Conservation (phyloP, 2,329 filamentous ascomycete genomes). For the Beauveria asiatica region DNA sequence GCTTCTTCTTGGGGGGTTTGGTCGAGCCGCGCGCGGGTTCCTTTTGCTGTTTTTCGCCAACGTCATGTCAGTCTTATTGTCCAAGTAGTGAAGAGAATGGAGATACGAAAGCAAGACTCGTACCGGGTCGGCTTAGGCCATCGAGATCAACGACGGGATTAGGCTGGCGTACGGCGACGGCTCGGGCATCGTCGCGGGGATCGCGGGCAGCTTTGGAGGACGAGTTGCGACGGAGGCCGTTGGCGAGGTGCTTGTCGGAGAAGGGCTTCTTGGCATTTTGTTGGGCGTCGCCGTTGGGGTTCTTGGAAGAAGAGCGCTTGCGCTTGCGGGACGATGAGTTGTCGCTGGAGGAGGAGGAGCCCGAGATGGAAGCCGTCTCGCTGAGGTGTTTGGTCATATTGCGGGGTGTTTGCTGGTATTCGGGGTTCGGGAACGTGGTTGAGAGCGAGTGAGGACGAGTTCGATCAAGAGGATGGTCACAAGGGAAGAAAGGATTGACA, state of each 20-base stretch:
- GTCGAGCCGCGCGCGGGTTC: conserved; percentile 55
- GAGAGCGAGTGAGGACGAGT: neutral
- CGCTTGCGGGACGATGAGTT: conserved; percentile 19
- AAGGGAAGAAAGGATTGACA: neutral
- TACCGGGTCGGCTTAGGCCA: conserved; percentile 51
- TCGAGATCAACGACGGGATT: conserved; percentile 54
- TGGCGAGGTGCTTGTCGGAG: conserved; percentile 21
- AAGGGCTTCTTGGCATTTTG: conserved; percentile 11
- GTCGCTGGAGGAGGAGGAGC: conserved; percentile 22
- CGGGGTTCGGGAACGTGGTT: neutral
- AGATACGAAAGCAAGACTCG: conserved; percentile 14
- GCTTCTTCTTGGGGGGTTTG: conserved; percentile 38
- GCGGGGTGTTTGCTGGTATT: neutral
- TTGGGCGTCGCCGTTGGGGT: conserved; percentile 18
- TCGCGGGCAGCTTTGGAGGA: conserved; percentile 54
- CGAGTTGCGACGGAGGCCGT: conserved; percentile 38
- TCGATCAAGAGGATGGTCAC: neutral
- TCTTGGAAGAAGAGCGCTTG: conserved; percentile 18
- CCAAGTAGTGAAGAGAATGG: neutral
- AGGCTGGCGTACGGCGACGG: conserved; percentile 40
- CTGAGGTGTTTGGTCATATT: conserved; percentile 10
- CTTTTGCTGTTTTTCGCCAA: conserved; percentile 35
- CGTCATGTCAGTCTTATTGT: too few relatives aligned
- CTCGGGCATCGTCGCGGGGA: conserved; percentile 43
- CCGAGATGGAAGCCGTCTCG: conserved; percentile 20